phyloP scores from a whole-genome alignment of 352 stramenopile species.

The Saprolegnia parasitica region DNA sequence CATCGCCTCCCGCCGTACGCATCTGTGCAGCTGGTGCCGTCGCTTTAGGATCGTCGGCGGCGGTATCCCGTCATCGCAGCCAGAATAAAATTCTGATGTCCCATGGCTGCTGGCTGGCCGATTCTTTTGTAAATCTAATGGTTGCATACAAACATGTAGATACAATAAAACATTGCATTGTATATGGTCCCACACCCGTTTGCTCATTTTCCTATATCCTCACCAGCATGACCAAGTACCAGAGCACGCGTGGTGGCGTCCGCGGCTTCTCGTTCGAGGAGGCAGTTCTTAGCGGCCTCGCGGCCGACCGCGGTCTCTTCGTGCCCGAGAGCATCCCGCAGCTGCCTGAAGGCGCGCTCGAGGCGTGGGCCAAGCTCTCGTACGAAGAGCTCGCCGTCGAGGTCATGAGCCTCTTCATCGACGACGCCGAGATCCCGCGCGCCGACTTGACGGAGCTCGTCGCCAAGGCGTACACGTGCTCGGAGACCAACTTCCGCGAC shows the following conservation, averaged over 20 bases:
- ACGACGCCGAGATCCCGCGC: conserved; percentile 91
- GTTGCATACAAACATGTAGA: not conserved
- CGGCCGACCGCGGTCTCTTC: conserved; percentile 76
- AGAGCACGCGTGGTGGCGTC: conserved; percentile 76
- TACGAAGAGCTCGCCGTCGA: conserved; percentile 93
- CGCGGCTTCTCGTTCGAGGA: conserved; percentile 81
- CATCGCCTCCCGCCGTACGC: not conserved
- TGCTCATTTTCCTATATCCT: not conserved
- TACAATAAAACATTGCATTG: not conserved
- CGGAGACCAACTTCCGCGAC: conserved; percentile 81
- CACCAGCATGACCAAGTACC: conserved; percentile 68
- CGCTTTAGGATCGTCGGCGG: not conserved
- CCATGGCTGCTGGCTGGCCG: too few relatives aligned
- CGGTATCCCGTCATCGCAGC: not conserved
- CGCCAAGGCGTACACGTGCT: conserved; percentile 84
- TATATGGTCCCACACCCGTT: not conserved
- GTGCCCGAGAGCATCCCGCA: conserved; percentile 80
- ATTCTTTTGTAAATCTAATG: not conserved
- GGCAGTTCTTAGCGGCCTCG: conserved; percentile 81
- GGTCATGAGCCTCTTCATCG: conserved; percentile 96
- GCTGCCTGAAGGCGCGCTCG: conserved; percentile 59
- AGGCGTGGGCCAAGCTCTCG: conserved; percentile 84
- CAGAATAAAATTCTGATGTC: not conserved
- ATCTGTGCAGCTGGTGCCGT: not conserved
- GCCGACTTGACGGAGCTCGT: conserved; percentile 89